Percentiles rank a stretch among this genome's conserved stretches.
Conservation (phyloP, 2,329 filamentous ascomycete genomes). For the Ilyonectria mors-panacis region DNA sequence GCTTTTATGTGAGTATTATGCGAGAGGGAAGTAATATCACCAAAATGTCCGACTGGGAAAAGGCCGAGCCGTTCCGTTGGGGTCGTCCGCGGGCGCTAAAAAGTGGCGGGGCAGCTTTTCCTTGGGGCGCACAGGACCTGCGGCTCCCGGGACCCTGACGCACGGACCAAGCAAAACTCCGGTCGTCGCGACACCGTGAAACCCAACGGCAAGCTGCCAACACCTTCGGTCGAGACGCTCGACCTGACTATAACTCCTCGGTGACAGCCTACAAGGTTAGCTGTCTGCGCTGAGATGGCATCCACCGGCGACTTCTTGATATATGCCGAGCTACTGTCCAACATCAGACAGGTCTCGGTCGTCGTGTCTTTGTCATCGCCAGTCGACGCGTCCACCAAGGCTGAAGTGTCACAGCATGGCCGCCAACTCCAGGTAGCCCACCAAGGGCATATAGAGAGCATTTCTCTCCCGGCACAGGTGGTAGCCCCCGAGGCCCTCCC, state of each 20-base stretch:
- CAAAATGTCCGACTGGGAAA: constrained; percentile 44
- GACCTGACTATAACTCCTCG: background rate
- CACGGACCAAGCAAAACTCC: constrained; percentile 41
- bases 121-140: constrained; percentile 30
- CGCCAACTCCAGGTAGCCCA: constrained; percentile 64
- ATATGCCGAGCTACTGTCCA: constrained; percentile 76
- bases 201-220: background rate
- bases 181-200: background rate
- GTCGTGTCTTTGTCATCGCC: constrained; percentile 65
- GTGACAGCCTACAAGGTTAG: background rate
- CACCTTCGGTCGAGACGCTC: background rate
- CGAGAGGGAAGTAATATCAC: constrained; percentile 34
- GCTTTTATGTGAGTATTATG: constrained; percentile 24
- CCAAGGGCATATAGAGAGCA: constrained; percentile 51
- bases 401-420: constrained; percentile 62
- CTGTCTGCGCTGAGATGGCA: constrained; percentile 30
- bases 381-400: constrained; percentile 59
- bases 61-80: constrained; percentile 42
- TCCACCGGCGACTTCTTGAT: constrained; percentile 54
- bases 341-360: constrained; percentile 75
- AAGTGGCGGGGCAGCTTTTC: constrained; percentile 47
- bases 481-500: constrained; percentile 54
- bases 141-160: constrained; percentile 7
- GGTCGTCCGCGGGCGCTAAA: constrained; percentile 44
- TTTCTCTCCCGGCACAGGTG: constrained; percentile 62